Conservation (phyloP, 2,329 filamentous ascomycete genomes). For the Aspergillus bombycis region DNA sequence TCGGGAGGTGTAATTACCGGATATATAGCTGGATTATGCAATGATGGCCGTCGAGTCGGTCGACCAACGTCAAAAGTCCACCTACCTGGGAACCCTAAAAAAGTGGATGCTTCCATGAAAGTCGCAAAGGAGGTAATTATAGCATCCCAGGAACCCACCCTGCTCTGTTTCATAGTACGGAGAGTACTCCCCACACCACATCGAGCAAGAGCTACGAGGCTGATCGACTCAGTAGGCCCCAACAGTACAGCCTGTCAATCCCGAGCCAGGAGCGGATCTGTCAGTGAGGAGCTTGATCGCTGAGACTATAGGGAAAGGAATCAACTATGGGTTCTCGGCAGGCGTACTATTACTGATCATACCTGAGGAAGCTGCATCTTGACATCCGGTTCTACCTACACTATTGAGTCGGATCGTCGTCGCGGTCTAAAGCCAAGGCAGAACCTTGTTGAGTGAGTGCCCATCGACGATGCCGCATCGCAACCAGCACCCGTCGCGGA, state of each 20-base stretch:
- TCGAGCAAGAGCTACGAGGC: neutral
- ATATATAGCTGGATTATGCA: neutral
- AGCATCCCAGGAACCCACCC: neutral
- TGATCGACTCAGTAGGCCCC: neutral
- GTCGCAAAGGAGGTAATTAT: neutral
- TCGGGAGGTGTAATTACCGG: neutral
- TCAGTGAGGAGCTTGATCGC: neutral
- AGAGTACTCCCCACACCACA: neutral
- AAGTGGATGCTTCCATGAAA: neutral
- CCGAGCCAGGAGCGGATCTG: too few species aligned
- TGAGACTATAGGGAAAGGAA: neutral
- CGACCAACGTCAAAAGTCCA: conserved; percentile 2
- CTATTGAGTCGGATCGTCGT: neutral
- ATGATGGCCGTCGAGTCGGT: neutral
- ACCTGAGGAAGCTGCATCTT: neutral
- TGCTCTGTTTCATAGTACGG: neutral
- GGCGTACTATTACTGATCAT: neutral
- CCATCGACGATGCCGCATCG: neutral
- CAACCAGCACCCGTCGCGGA: neutral
- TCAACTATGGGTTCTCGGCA: neutral
- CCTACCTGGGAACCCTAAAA: neutral
- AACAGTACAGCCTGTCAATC: neutral
- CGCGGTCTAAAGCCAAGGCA: neutral
- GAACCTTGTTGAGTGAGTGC: neutral
- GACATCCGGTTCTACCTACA: neutral